Percentiles rank a stretch among this genome's conserved stretches.
These are phyloP conservation scores for Mycena sanguinolenta DNA, from an alignment of 768 basidiomycete species.

Conservation along the genomic window DNA sequence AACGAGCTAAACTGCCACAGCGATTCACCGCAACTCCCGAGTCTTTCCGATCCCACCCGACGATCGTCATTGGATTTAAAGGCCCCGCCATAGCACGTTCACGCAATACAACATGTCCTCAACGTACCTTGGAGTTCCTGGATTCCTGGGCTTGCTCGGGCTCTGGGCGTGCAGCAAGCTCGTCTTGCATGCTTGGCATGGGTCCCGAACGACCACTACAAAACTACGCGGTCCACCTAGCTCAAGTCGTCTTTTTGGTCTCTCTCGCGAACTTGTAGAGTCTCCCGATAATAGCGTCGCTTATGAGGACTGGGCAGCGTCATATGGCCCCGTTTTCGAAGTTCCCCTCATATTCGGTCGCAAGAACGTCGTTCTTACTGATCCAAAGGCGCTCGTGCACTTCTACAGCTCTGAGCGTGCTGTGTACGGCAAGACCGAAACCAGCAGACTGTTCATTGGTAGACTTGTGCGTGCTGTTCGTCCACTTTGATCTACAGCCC, in stretches of 20 bases:
- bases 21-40: no score
- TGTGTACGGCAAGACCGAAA: conserved; percentile 34
- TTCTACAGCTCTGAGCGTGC: conserved; percentile 36
- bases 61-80: no score
- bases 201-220: conserved; percentile 20
- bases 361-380: conserved; percentile 33
- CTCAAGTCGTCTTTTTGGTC: conserved; percentile 30
- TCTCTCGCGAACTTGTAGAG: conserved; percentile 7
- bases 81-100: no score
- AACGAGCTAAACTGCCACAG: no score
- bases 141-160: conserved; percentile 11
- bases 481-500: neutral
- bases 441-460: conserved; percentile 4
- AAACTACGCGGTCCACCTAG: conserved; percentile 31
- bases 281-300: conserved; percentile 20
- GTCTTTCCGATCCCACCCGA: no score
- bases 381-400: conserved; percentile 43
- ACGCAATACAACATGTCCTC: conserved; percentile 18
- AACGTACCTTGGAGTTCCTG: conserved; percentile 3
- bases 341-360: conserved; percentile 26
- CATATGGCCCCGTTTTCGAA: conserved; percentile 33
- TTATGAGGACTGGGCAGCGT: conserved; percentile 35
- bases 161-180: conserved; percentile 21
- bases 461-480: conserved; percentile 9
- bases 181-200: conserved; percentile 8